Evolutionary conservation across 371 early-diverging fungal species (phyloP).

Genomic region (Cokeromyces recurvatus): DNA sequence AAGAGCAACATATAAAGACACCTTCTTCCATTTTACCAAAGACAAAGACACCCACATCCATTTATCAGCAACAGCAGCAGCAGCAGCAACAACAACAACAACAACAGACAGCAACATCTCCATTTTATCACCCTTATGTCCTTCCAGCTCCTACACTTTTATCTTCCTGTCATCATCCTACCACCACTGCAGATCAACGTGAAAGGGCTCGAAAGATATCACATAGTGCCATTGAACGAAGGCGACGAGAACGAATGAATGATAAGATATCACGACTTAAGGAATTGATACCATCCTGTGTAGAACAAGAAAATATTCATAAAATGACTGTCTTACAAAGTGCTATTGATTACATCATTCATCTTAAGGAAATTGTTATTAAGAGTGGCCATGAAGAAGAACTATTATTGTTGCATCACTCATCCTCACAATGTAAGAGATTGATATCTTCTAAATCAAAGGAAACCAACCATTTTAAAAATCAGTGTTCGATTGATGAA

Average conservation of each 20-base stretch:
- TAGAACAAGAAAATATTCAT: conserved; percentile 64
- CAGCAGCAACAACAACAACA: conserved; percentile 18
- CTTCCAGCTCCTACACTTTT: conserved; percentile 7
- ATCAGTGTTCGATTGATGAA: conserved; percentile 25
- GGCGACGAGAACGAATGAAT: conserved; percentile 75
- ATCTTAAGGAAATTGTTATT: conserved; percentile 45
- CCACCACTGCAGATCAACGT: conserved; percentile 36
- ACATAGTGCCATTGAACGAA: conserved; percentile 76
- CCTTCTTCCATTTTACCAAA: conserved; percentile 14
- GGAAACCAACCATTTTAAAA: conserved; percentile 42
- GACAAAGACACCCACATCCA: neutral
- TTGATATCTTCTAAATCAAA: conserved; percentile 36
- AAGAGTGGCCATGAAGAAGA: conserved; percentile 12
- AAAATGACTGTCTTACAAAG: conserved; percentile 71
- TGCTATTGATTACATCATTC: conserved; percentile 70
- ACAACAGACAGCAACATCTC: no score
- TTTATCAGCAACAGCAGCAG: neutral
- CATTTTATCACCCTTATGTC: conserved; percentile 18
- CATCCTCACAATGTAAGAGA: conserved; percentile 22
- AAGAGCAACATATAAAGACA: conserved; percentile 33
- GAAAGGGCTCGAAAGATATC: conserved; percentile 65
- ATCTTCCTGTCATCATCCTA: conserved; percentile 14
- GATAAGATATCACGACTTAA: conserved; percentile 52
- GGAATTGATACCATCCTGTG: conserved; percentile 47
- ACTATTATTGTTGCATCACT: conserved; percentile 7